These are phyloP conservation scores for Monilinia aucupariae DNA, from an alignment of 2,329 filamentous ascomycete genomes.

Conservation along the genomic window DNA sequence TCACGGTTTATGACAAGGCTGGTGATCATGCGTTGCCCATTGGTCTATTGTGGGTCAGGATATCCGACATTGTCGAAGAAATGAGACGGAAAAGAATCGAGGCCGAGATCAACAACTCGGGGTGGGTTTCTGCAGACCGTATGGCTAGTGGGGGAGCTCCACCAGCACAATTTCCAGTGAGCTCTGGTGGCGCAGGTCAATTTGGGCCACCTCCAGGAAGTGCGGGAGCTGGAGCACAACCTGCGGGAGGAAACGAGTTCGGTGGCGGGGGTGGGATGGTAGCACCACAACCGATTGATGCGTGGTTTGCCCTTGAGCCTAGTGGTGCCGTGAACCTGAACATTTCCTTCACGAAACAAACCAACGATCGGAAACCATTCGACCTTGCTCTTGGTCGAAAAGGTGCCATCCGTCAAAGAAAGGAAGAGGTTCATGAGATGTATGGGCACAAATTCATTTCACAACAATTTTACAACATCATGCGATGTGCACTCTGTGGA, in stretches of 20 bases:
- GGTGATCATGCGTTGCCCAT: constrained; percentile 88
- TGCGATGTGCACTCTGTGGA: constrained; percentile 96
- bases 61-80: constrained; percentile 96
- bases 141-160: constrained; percentile 62
- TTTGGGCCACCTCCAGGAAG: constrained; percentile 42
- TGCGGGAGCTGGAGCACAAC: constrained; percentile 33
- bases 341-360: constrained; percentile 87
- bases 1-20: constrained; percentile 95
- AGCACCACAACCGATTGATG: constrained; percentile 62
- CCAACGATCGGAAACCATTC: constrained; percentile 73
- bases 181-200: constrained; percentile 41
- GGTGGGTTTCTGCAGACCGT: constrained; percentile 95
- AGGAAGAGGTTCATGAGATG: constrained; percentile 97
- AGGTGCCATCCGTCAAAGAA: constrained; percentile 92
- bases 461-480: constrained; percentile 99
- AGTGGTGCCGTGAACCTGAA: constrained; percentile 87
- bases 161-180: constrained; percentile 55
- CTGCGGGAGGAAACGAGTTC: constrained; percentile 26
- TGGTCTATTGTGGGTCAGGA: constrained; percentile 90
- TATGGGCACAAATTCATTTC: constrained; percentile 99
- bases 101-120: constrained; percentile 86
- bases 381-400: constrained; percentile 90
- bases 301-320: constrained; percentile 96
- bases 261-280: constrained; percentile 33
- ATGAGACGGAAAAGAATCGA: constrained; percentile 97